phyloP scores from a whole-genome alignment of 1,139 yeast genomes.

The Kodamaea plutei region DNA sequence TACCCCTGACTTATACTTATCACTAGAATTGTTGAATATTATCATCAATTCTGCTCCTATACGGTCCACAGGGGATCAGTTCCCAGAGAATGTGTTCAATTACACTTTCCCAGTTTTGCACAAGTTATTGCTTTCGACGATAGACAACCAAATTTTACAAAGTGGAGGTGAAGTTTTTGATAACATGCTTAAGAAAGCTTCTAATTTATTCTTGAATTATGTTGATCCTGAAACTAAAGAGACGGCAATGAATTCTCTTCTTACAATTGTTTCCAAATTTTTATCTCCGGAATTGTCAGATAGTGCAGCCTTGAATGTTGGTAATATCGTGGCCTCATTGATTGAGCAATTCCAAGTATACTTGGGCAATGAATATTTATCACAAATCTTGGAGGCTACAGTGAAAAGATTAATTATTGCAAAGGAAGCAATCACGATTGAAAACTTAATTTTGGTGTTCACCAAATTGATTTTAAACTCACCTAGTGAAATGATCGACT shows the following conservation, averaged over 20 bases:
- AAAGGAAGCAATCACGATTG: slow-evolving; percentile 66
- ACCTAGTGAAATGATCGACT: slow-evolving; percentile 56
- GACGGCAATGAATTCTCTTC: slow-evolving; percentile 51
- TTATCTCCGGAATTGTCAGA: slow-evolving; percentile 72
- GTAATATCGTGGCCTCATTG: slow-evolving; percentile 62
- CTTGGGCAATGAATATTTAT: slow-evolving; percentile 47
- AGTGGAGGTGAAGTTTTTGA: slow-evolving; percentile 73
- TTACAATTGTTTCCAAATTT: slow-evolving; percentile 63
- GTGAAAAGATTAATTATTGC: slow-evolving; percentile 63
- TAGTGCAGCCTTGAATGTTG: slow-evolving; percentile 73
- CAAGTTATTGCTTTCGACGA: slow-evolving; percentile 48
- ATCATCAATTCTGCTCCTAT: slow-evolving; percentile 45
- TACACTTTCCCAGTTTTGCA: slow-evolving; percentile 51
- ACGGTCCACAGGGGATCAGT: slow-evolving; percentile 29
- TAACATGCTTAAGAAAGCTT: slow-evolving; percentile 52
- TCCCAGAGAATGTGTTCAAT: slow-evolving; percentile 48
- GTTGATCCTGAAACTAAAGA: slow-evolving; percentile 33
- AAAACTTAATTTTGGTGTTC: slow-evolving; percentile 71
- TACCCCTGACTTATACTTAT: slow-evolving; percentile 57
- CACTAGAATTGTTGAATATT: slow-evolving; percentile 62
- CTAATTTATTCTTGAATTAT: slow-evolving; percentile 41
- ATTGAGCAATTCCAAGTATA: slow-evolving; percentile 54
- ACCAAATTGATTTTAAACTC: slow-evolving; percentile 65
- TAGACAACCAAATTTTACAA: slow-evolving; percentile 80
- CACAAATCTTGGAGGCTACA: slow-evolving; percentile 68